Percentiles rank a stretch among this genome's conserved stretches.
These are phyloP conservation scores for Alternaria consortialis DNA, from an alignment of 2,329 filamentous ascomycete species.

Conservation along the genomic window DNA sequence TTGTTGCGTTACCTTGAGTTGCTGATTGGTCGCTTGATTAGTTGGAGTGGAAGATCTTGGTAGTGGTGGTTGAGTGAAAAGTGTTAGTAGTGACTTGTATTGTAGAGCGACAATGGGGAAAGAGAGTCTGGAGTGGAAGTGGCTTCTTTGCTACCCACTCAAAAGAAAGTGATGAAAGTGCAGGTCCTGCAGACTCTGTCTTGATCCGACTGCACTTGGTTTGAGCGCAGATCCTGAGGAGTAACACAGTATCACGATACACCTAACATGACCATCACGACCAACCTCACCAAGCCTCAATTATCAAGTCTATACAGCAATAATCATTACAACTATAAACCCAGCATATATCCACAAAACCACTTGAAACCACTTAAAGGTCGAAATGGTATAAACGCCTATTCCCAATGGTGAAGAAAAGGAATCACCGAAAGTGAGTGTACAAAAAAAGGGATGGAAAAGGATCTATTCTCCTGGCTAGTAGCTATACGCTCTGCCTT, in stretches of 20 bases:
- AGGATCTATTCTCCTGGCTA: conserved; percentile 40
- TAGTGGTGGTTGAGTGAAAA: neutral
- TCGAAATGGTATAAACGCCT: conserved; percentile 16
- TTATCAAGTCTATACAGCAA: conserved; percentile 15
- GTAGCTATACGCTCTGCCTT: conserved; percentile 22
- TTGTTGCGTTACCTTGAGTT: too few relatives aligned
- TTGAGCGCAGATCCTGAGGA: neutral
- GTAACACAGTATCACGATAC: neutral
- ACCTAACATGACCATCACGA: neutral
- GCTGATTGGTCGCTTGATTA: neutral
- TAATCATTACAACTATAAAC: conserved; percentile 29
- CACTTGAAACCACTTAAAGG: conserved; percentile 1
- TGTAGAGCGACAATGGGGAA: neutral
- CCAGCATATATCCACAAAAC: conserved; percentile 20
- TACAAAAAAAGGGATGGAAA: conserved; percentile 23
- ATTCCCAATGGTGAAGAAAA: conserved; percentile 4
- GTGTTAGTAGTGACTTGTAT: neutral
- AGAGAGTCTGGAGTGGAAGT: neutral
- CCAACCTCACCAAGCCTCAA: neutral
- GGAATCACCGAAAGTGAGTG: conserved; percentile 7
- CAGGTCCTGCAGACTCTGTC: neutral
- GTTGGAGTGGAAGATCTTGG: neutral
- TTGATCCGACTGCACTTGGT: neutral
- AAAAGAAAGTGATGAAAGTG: neutral
- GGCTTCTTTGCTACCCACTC: too few relatives aligned